Base-by-base conservation (phyloP, 1,284 basidiomycete genomes). In the Takashimella koratensis region DNA sequence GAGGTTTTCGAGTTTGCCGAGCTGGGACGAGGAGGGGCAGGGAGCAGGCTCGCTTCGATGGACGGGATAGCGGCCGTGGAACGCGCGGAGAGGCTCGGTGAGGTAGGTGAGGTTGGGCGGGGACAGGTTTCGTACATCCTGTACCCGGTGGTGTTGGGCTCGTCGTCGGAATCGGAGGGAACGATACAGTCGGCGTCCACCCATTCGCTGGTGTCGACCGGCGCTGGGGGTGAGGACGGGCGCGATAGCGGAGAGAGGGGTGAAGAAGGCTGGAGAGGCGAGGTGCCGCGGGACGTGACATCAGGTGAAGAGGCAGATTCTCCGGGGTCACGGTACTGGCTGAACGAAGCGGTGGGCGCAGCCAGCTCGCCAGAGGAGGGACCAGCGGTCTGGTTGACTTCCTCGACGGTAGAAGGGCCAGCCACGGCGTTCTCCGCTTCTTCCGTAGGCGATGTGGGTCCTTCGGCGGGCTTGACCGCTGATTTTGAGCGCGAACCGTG, bases 161-260 rank as follows among this genome's bases (percentile, higher is more conserved):
- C 75, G 22, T 75, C 73, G 54, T 76, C 75, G 12, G 75, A 76
- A 45, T 76, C 75, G n/a, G 75, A 76, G 0, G 74, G 73, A 1
- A 72, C 42, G 70, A 75, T 71, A 40, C 66, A 56, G 52, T 74
- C 73, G 0, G 67, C 54, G 49, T 76, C 74, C 0, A 71, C 75
- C 21, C 67, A 65, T 57, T 19, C 24, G 50, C 23, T 21, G 56
- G 51, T 19, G 66, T 50, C 12, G 65, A 43, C 21, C 56, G 45
- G n/a, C 51, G 59, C n/a, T 36, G 48, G 24, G 53, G 51, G n/a
- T 13, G 39, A 22, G 45, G 55, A 36, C 10, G 30, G 30, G 16
- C 10, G 16, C 8, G 30, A 36, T 36, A 36, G 10, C 43, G 39
- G 43, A 36, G n/a, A 43, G 36, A 5, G 21, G 22, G 3, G 16